Evolutionary conservation across 805 yeast genomes (phyloP).

Genomic region (Kuraishia molischiana): DNA sequence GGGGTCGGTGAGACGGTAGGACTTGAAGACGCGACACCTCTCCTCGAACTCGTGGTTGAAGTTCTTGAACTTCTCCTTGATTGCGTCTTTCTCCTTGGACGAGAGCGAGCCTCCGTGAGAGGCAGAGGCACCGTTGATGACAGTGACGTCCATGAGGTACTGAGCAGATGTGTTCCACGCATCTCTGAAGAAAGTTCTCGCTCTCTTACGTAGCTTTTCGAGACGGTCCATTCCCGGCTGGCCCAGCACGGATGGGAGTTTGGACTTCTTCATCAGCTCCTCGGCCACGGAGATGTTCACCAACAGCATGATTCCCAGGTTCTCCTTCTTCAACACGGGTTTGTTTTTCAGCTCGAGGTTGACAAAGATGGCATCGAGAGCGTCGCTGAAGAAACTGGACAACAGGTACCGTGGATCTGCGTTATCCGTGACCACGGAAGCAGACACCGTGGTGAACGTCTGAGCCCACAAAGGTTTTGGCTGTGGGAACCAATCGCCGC

Average conservation of each 20-base stretch:
- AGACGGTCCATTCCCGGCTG: conserved; percentile 51
- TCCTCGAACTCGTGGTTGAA: conserved; percentile 82
- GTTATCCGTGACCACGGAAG: conserved; percentile 25
- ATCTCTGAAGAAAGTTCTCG: conserved; percentile 57
- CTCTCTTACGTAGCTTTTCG: conserved; percentile 62
- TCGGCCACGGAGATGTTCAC: conserved; percentile 70
- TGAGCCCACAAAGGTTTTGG: conserved; percentile 45
- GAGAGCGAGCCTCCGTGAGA: conserved; percentile 21
- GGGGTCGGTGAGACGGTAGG: conserved; percentile 57
- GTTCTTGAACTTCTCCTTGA: conserved; percentile 75
- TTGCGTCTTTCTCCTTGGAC: conserved; percentile 69
- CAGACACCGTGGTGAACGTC: conserved; percentile 38
- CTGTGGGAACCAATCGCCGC: conserved; percentile 62
- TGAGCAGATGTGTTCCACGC: conserved; percentile 80
- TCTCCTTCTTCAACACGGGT: conserved; percentile 28
- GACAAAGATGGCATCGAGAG: conserved; percentile 63
- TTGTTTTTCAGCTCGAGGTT: conserved; percentile 54
- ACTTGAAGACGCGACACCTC: conserved; percentile 54
- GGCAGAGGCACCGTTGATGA: conserved; percentile 44
- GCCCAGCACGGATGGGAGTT: conserved; percentile 45
- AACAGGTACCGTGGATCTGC: conserved; percentile 40
- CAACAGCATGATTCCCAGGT: conserved; percentile 61
- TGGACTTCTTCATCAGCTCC: conserved; percentile 54
- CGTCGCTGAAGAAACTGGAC: conserved; percentile 64
- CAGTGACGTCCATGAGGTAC: conserved; percentile 70